Evolutionary conservation across 768 basidiomycete genomes (phyloP), one percentile per base, ranked within the genome.

Genomic region (Austroboletus festivus): DNA sequence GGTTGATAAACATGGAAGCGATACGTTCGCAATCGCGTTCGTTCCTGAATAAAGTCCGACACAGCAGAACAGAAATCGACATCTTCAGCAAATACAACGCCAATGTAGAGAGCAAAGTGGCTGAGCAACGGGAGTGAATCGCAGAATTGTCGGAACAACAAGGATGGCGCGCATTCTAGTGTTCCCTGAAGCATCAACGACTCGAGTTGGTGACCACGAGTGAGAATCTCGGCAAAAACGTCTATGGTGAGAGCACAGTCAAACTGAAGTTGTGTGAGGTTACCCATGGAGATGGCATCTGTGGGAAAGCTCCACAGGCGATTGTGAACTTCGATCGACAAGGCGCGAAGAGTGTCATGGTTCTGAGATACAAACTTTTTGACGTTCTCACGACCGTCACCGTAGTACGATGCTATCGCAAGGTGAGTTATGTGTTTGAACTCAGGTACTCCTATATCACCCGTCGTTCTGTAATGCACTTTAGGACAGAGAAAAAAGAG

Each of bases 1-100:
- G 61, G 59, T 4, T 60, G 57, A 5, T 73, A 67, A 2, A 73
- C 74, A 10, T 75, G 70, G 1, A 87, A 70, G 38, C 74, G 69
- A 22, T 86, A 73, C 0, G 77, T 77, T 18, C 68, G 69, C 34
- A 89, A 65, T 34, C 76, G 65, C 20, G 64, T 64, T 38, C 83
- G 71, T 9, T 76, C 79, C 15, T 82, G 76, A 28, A 89, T 65
- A 59, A 87, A 86, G 24, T 81, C 83, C 5, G 80, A 74, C 33
- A 89, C 73, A 8, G 86, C 76, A 2, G 82, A 83, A 69, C 87
- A 85, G 4, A 88, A 70, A 56, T 85, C 85, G 11, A 74, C 68
- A 57, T 87, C 85, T 3, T 58, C 51, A 11, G 74, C 64, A 15
- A 70, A 68, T 2, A 80, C 58, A 2, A 59, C 62, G 18, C 67